Base-by-base conservation (phyloP, 2,329 filamentous ascomycete genomes). In the Madurella mycetomatis region DNA sequence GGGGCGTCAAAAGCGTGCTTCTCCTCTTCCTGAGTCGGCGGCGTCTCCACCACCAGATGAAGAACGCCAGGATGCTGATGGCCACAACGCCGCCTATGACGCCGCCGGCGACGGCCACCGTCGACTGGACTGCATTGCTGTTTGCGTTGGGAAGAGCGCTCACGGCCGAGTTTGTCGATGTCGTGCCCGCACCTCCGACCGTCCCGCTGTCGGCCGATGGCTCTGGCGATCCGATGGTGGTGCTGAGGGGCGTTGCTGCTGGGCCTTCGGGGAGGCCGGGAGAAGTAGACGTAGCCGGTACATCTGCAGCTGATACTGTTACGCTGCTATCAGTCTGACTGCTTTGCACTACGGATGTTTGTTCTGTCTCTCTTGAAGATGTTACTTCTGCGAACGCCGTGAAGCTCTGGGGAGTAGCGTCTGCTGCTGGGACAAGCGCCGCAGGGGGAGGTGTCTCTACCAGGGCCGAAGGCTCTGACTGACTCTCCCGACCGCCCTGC, bases 1-100 rank as follows among this genome's bases (percentile, higher is more conserved):
- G 66, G 0, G 77, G 76, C 2, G 78, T 80, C 30, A 80, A 67
- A 3, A 79, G 68, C 0, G 76, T 77, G 65, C 73, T 79, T 53
- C 74, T 72, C 39, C 76, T 72, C 62, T 70, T 73, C 60, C 70
- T 69, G 44, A 70, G 60, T 49, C 66, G 57, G 42, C 72, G 71
- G 58, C 76, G 76, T 47, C 73, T 69, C 71, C 73, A 74, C 58
- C 79, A 71, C 79, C 78, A 83, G 9, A 80, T 60, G 2, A 81
- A 57, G 41, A 82, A 72, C 0, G 69, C 73, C 18, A 80, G 60
- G 15, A 82, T 54, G 3, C 72, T 71, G 37, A 78, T 58, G n/a
- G 73, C 67, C 0, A 76, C 73, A 1, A 80, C 64, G 4, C 75
- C 75, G 30, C 79, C 80, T 4, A 81, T 66, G 2, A 81, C 74